Conservation (phyloP, 495 filamentous ascomycete genomes). For the Penicillium pulvis region DNA sequence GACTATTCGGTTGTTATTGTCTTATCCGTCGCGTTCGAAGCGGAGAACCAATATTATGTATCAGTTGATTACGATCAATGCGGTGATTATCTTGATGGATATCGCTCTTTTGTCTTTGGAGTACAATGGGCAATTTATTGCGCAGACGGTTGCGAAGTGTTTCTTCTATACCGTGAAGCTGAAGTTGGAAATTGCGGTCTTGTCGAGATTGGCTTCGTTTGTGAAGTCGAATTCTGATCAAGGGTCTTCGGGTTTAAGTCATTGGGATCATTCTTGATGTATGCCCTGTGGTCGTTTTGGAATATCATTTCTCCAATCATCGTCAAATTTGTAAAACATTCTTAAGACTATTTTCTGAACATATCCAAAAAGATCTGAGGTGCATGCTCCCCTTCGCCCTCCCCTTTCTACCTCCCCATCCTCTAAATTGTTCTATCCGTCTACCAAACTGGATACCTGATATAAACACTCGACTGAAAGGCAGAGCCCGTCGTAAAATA, state of each 20-base stretch:
- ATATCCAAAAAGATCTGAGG: too few species aligned
- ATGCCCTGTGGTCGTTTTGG: too few species aligned
- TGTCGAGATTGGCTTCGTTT: conserved; percentile 12
- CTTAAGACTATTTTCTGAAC: too few species aligned
- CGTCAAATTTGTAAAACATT: too few species aligned
- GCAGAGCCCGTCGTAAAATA: too few species aligned
- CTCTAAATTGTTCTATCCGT: neutral
- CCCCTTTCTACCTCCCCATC: too few species aligned
- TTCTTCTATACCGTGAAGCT: conserved; percentile 53
- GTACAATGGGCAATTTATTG: conserved; percentile 33
- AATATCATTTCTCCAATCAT: too few species aligned
- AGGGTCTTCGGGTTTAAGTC: conserved; percentile 5
- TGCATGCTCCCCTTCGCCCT: too few species aligned
- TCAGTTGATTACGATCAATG: conserved; percentile 45
- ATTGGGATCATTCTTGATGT: neutral
- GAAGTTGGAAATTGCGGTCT: conserved; percentile 48
- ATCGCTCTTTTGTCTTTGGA: conserved; percentile 36
- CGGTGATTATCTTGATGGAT: conserved; percentile 40
- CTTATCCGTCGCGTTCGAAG: conserved; percentile 25
- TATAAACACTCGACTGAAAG: too few species aligned
- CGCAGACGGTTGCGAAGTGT: conserved; percentile 43
- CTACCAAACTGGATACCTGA: neutral
- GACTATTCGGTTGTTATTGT: conserved; percentile 32
- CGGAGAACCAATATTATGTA: conserved; percentile 36
- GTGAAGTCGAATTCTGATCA: neutral